Base-by-base conservation (phyloP, 2,329 filamentous ascomycete genomes). In the Ophiostoma quercus region DNA sequence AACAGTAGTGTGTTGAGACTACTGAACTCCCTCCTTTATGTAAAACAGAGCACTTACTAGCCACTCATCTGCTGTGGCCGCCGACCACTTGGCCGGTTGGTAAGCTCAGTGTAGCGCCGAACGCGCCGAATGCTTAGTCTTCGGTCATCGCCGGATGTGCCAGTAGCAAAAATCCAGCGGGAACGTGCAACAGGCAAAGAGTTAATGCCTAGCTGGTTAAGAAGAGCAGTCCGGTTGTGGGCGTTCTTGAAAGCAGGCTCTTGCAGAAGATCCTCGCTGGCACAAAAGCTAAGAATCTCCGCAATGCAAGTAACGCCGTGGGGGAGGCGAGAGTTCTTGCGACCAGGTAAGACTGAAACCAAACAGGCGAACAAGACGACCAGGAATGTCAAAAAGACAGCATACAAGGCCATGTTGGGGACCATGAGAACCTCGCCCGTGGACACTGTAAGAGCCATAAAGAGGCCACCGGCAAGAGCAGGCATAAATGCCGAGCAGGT, bases 241-340 rank as follows among this genome's bases (percentile, higher is more conserved):
- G 72, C 87, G 51, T 88, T 85, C 67, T 88, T 84, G 77, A 97
- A 94, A 0, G 90, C 86, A 11, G 88, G 84, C 75, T 97, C 93
- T 5, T 85, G 82, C 1, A 92, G 81, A 22, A 96, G 81, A 32
- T 90, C 89, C 62, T 88, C 89, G 74, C 89, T 88, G 71, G 91
- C 88, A 60, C 94, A 82, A 77, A 94, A 94, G 76, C 88, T 90
- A 74, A 96, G 85, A 29, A 94, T 83, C 77, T 94, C 92, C 1
- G 91, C 90, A 22, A 96, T 83, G 66, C 86, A 92, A 71, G 84
- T 86, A 57, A 91, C 88, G 5, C 84, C 84, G 76, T 96, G 92
- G 0, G 92, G 92, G 1, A 96, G 84, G 60, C 88, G 82, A 73
- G 88, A 87, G 54, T 84, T 81, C 60, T 82, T 80, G 16, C 91